Percentiles rank a stretch among this genome's conserved stretches.
phyloP scores from a whole-genome alignment of 148 eudicot genomes.

The Limonium bicolor region DNA sequence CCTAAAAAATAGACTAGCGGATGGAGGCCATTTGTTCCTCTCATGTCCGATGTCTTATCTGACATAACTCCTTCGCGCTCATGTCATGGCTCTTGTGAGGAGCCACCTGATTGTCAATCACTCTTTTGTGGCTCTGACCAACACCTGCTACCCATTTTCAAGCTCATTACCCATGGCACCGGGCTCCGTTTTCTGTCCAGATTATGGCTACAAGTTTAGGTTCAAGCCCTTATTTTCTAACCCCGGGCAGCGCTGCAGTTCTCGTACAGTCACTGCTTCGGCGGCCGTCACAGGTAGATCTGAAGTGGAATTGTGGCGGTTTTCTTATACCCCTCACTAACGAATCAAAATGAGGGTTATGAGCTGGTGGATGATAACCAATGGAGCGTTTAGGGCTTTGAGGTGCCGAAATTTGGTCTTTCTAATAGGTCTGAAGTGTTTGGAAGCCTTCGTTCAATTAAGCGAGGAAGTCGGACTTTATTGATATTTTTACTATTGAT shows the following conservation, averaged over 20 bases:
- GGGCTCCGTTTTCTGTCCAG: slow-evolving; percentile 25
- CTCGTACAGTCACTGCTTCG: slow-evolving; percentile 28
- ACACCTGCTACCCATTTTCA: slow-evolving; percentile 5
- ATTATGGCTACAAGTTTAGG: slow-evolving; percentile 18
- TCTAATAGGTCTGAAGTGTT: background rate
- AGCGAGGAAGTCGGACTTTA: no score
- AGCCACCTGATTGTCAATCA: slow-evolving; percentile 5
- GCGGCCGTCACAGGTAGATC: slow-evolving; percentile 12
- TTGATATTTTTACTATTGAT: no score
- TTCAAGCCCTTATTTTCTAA: slow-evolving; percentile 32
- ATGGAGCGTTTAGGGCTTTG: background rate
- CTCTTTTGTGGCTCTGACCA: slow-evolving; percentile 6
- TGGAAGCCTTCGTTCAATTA: no score
- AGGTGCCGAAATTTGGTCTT: background rate
- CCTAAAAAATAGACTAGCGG: no score
- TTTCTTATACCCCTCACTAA: background rate
- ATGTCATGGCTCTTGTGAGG: slow-evolving; percentile 11
- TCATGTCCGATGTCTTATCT: no score
- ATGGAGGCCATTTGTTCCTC: no score
- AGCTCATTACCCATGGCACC: slow-evolving; percentile 21
- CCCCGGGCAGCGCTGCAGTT: slow-evolving; percentile 26
- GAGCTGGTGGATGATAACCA: background rate
- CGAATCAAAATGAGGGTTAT: background rate
- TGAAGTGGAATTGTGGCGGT: background rate
- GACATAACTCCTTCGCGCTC: no score